These are phyloP conservation scores for Yamadazyma epiphylla DNA, from an alignment of 1,139 yeast species.

Conservation along the genomic window DNA sequence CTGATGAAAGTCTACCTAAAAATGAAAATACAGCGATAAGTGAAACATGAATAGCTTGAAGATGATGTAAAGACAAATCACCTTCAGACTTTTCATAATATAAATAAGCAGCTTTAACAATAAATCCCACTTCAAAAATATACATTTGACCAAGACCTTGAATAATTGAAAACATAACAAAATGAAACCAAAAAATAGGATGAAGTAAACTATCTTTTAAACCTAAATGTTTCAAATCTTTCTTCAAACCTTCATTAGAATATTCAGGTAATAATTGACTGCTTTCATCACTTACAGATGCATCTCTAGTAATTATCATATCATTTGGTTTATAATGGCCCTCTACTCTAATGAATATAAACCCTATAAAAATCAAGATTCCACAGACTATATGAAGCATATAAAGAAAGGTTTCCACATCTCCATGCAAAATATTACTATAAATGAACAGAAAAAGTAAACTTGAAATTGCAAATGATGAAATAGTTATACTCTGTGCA, in stretches of 20 bases:
- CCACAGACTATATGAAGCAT: slow-evolving; percentile 24
- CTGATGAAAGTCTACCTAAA: slow-evolving; percentile 64
- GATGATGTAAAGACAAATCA: slow-evolving; percentile 24
- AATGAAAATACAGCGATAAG: slow-evolving; percentile 65
- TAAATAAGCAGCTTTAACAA: slow-evolving; percentile 49
- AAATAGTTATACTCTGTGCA: slow-evolving; percentile 36
- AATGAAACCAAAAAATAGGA: slow-evolving; percentile 45
- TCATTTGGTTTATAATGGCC: slow-evolving; percentile 20
- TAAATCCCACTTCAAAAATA: slow-evolving; percentile 70
- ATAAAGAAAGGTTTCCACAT: slow-evolving; percentile 20
- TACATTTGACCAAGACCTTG: slow-evolving; percentile 80
- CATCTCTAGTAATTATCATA: slow-evolving; percentile 9
- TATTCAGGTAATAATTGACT: slow-evolving; percentile 9
- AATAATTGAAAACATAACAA: slow-evolving; percentile 52
- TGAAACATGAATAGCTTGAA: slow-evolving; percentile 72
- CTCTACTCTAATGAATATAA: slow-evolving; percentile 26
- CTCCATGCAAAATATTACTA: slow-evolving; percentile 18
- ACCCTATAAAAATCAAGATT: slow-evolving; percentile 23
- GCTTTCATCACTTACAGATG: slow-evolving; percentile 9
- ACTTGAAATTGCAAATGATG: slow-evolving; percentile 36
- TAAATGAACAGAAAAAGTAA: slow-evolving; percentile 23
- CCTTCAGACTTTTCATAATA: slow-evolving; percentile 21
- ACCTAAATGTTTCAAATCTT: slow-evolving; percentile 13
- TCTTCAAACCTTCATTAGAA: slow-evolving; percentile 2
- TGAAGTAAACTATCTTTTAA: slow-evolving; percentile 18